Evolutionary conservation across 2,329 filamentous ascomycete genomes (phyloP).

Genomic region (Aspergillus fischeri): DNA sequence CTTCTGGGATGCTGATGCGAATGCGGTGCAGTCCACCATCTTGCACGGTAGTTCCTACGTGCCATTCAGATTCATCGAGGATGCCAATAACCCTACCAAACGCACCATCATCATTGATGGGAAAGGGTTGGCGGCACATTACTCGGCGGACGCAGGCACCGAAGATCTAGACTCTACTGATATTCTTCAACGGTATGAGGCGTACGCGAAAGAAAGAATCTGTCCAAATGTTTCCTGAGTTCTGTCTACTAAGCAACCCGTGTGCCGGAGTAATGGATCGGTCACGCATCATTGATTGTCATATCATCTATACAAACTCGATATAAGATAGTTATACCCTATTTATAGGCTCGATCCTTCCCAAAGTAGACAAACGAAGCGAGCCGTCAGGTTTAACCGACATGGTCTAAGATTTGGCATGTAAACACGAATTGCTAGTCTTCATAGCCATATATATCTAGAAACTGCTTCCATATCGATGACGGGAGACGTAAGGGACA

Average conservation of each 20-base stretch:
- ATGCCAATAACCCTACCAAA: slow-evolving; percentile 13
- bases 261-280: background rate
- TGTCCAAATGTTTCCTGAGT: slow-evolving; percentile 30
- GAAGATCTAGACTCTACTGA: slow-evolving; percentile 49
- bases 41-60: slow-evolving; percentile 41
- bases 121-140: slow-evolving; percentile 52
- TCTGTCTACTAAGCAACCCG: background rate
- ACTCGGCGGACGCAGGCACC: slow-evolving; percentile 44
- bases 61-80: slow-evolving; percentile 37
- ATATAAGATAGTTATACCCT: background rate
- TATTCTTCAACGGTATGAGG: slow-evolving; percentile 50
- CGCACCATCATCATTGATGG: slow-evolving; percentile 51
- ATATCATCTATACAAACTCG: background rate
- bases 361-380: background rate
- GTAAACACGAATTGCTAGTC: background rate
- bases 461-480: background rate
- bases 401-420: background rate
- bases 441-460: background rate
- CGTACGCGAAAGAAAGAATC: slow-evolving; percentile 51
- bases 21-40: slow-evolving; percentile 40
- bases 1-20: slow-evolving; percentile 51
- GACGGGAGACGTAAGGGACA: background rate
- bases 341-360: background rate
- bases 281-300: background rate
- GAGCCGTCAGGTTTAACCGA: background rate